Evolutionary conservation across 768 basidiomycete species (phyloP), one percentile per base, ranked within the genome.

Genomic region (Cyathus striatus): DNA sequence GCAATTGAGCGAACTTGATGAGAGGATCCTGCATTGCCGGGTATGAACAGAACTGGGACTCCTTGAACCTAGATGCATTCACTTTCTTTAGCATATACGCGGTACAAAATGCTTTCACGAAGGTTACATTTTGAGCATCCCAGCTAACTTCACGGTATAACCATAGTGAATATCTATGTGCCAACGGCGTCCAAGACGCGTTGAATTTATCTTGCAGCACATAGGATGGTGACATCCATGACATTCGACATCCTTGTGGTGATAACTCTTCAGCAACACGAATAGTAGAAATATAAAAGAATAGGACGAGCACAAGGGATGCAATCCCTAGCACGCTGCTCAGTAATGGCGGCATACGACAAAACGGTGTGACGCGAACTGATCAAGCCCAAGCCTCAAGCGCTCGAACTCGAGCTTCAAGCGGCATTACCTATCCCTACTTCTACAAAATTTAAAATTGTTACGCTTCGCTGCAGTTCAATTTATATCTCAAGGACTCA

Each of bases 11-110:
- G 82, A 37, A 90, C 87, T 71, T 98, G 96, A 50, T 81, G 83
- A 24, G 87, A 93, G 2, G 90, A 94, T 4, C 96, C 96, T 18
- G 95, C 95, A 60, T 97, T 98, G 6, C 96, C 96, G 2, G 96
- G 96, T 33, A 98, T 86, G 66, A 97, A 99, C 22, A 99, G 71
- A 22, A 95, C 90, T n/a, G 96, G 96, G 14, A 76, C 57, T 27
- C 91, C 90, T 41, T 66, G 3, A 20, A 35, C 12, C 16, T 13
- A 9, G 17, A 18, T 36, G 9, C 35, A 36, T 7, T 18, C 9
- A n/a, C 7, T 36, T 12, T 36, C 6, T 18, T n/a, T 2, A n/a
- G n/a, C n/a, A n/a, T n/a, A n/a, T n/a, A n/a, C n/a, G n/a, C n/a
- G n/a, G n/a, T n/a, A n/a, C n/a, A n/a, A n/a, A n/a, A n/a, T n/a